These are phyloP conservation scores for Cardamine occulta DNA, from an alignment of 345 rosid genomes.

Conservation along the genomic window DNA sequence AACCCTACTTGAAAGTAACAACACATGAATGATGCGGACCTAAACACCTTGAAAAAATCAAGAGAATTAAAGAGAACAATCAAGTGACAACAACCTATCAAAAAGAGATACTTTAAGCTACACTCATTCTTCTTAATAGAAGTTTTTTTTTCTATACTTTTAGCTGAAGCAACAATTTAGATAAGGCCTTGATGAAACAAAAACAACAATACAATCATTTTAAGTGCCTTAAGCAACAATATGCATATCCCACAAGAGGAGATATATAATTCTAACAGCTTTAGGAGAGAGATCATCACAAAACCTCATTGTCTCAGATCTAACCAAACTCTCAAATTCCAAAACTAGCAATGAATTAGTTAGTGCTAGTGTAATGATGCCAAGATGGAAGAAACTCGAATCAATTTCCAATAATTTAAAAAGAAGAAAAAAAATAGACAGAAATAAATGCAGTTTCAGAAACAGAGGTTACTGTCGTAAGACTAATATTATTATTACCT, in stretches of 20 bases:
- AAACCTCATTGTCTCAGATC: neutral
- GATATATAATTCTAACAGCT: neutral
- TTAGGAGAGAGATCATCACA: neutral
- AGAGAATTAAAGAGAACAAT: neutral
- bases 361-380: too few relatives aligned
- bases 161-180: constrained; percentile 20
- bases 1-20: constrained; percentile 10
- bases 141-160: constrained; percentile 12
- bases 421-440: neutral
- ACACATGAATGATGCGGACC: constrained; percentile 20
- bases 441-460: constrained; percentile 2
- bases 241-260: neutral
- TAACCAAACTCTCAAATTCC: neutral
- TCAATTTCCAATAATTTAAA: neutral
- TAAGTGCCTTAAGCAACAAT: constrained; percentile 15
- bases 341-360: neutral
- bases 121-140: constrained; percentile 21
- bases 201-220: constrained; percentile 26
- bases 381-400: neutral
- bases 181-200: constrained; percentile 2
- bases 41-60: neutral
- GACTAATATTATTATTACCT: constrained; percentile 53
- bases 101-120: constrained; percentile 17
- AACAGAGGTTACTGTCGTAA: neutral
- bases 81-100: neutral